A percentile compares a stretch with the other conserved stretches of the same genome.
These are phyloP conservation scores for Suillus occidentalis DNA, from an alignment of 768 basidiomycete species.

Conservation along the genomic window DNA sequence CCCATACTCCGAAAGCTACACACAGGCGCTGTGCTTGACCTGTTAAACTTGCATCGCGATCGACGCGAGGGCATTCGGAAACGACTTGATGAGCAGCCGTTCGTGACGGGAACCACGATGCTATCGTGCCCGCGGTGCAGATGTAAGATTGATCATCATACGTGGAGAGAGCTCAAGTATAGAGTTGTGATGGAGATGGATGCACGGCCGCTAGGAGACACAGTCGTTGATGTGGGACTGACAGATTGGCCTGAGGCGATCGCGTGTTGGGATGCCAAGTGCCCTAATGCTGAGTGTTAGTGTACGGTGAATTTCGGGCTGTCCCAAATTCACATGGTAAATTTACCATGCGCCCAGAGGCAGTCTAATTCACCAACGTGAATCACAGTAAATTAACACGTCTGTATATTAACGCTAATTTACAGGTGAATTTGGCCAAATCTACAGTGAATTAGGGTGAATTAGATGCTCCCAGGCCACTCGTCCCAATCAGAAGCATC, in stretches of 20 bases:
- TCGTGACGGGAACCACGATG: conserved; percentile 47
- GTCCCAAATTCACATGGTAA: no score
- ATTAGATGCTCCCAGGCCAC: no score
- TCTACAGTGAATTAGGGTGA: no score
- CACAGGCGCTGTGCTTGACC: conserved; percentile 50
- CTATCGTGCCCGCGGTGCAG: conserved; percentile 50
- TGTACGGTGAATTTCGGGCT: no score
- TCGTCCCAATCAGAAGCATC: no score
- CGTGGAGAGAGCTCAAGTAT: conserved; percentile 66
- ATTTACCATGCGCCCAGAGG: no score
- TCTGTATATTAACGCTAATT: no score
- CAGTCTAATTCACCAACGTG: no score
- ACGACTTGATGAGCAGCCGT: conserved; percentile 56
- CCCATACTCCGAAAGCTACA: conserved; percentile 47
- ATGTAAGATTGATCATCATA: conserved; percentile 50
- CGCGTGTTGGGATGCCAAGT: conserved; percentile 61
- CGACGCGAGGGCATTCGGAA: conserved; percentile 50
- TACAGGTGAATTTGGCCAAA: no score
- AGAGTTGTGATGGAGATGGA: conserved; percentile 60
- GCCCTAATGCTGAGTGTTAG: conserved; percentile 45
- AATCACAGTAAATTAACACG: no score
- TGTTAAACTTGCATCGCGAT: conserved; percentile 53
- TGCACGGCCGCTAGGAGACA: conserved; percentile 56
- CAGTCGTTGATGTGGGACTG: conserved; percentile 48
- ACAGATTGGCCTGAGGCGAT: conserved; percentile 57